These are phyloP conservation scores for Xylaria sp. DNA, from an alignment of 495 filamentous ascomycete species.

Conservation along the genomic window DNA sequence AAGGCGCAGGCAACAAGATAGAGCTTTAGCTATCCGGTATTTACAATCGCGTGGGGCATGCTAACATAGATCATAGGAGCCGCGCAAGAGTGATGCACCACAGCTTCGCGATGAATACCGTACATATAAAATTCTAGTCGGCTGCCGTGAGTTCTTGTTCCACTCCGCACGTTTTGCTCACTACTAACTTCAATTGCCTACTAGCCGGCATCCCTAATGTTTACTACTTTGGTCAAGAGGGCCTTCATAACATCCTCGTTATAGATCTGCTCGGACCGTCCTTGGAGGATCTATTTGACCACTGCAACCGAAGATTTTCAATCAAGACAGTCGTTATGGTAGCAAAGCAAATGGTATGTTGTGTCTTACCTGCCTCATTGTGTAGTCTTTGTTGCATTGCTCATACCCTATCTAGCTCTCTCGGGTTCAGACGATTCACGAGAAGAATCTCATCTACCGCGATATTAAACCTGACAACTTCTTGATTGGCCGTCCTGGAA, in stretches of 20 bases:
- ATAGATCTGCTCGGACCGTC: slow-evolving; percentile 97
- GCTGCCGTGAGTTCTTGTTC: slow-evolving; percentile 81
- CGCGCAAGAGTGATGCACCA: slow-evolving; percentile 96
- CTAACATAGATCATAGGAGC: slow-evolving; percentile 70
- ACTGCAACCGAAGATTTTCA: slow-evolving; percentile 93
- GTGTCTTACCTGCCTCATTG: slow-evolving; percentile 22
- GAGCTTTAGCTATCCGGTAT: not conserved
- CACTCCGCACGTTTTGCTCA: not conserved
- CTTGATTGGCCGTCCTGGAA: slow-evolving; percentile 90
- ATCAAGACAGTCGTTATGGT: slow-evolving; percentile 99
- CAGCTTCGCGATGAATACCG: slow-evolving; percentile 98
- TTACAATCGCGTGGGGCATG: not conserved
- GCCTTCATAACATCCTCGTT: slow-evolving; percentile 98
- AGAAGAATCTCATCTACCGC: slow-evolving; percentile 99
- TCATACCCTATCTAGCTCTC: slow-evolving; percentile 71
- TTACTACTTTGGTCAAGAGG: slow-evolving; percentile 99
- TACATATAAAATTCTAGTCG: slow-evolving; percentile 99
- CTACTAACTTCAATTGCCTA: slow-evolving; percentile 33
- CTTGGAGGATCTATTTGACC: slow-evolving; percentile 97
- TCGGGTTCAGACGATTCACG: slow-evolving; percentile 97
- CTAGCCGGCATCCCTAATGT: slow-evolving; percentile 98
- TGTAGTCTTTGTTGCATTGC: slow-evolving; percentile 25
- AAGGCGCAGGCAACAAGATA: not conserved
- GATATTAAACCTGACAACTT: slow-evolving; percentile 99
- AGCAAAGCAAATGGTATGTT: slow-evolving; percentile 94